phyloP scores from a whole-genome alignment of 2,329 filamentous ascomycete species.

The Nothophaeocryptopus gaeumannii region DNA sequence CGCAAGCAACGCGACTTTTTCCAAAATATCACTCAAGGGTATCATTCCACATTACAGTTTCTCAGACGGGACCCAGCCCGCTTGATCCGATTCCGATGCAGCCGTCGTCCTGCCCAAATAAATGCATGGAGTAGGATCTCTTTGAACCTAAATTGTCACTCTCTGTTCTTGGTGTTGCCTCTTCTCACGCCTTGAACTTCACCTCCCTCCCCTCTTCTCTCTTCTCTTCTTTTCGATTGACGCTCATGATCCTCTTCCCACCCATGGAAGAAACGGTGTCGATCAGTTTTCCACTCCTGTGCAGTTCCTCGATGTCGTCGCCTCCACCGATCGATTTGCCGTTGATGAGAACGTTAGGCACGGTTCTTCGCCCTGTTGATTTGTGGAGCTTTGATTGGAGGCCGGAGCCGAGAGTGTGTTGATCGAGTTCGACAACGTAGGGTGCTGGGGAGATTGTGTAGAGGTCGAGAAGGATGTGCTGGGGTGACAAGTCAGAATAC shows the following conservation, averaged over 20 bases:
- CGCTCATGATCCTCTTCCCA: conserved; percentile 59
- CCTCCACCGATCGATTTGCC: conserved; percentile 86
- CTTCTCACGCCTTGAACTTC: no score
- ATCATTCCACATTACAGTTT: no score
- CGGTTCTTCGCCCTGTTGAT: conserved; percentile 77
- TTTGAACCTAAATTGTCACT: no score
- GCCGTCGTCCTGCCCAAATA: no score
- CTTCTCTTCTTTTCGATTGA: conserved; percentile 17
- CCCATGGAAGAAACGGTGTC: conserved; percentile 71
- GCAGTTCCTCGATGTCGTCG: conserved; percentile 74
- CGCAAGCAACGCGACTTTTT: no score
- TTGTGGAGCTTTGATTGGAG: conserved; percentile 70
- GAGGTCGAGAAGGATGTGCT: conserved; percentile 70
- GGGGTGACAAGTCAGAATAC: conserved; percentile 7
- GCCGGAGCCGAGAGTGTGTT: conserved; percentile 66
- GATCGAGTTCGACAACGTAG: conserved; percentile 85
- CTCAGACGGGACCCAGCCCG: no score
- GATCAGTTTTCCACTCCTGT: conserved; percentile 60
- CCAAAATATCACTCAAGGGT: no score
- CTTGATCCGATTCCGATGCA: no score
- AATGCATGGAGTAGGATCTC: no score
- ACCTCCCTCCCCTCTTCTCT: conserved; percentile 3
- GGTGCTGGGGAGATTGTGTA: conserved; percentile 81
- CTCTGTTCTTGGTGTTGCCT: no score
- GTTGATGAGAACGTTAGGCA: conserved; percentile 88